Evolutionary conservation across 2,329 filamentous ascomycete genomes (phyloP).

Genomic region (Penicillium sp.): DNA sequence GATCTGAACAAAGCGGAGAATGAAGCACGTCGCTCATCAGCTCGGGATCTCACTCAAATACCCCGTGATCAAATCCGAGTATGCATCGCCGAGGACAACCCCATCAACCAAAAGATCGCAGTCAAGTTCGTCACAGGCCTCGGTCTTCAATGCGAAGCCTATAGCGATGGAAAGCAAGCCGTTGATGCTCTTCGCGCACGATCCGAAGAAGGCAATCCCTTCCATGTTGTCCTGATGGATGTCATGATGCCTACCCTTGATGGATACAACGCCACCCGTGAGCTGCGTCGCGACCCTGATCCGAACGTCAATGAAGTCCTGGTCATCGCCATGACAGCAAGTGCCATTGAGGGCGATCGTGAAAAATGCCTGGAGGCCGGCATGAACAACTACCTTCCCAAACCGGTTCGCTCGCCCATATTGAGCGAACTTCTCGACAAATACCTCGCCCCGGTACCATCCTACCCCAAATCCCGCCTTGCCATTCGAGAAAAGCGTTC

Average conservation of each 20-base stretch:
- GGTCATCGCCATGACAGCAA: conserved; percentile 98
- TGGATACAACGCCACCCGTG: conserved; percentile 85
- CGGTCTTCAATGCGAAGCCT: conserved; percentile 84
- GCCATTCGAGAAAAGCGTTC: conserved; percentile 32
- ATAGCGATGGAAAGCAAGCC: conserved; percentile 84
- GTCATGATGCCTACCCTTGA: conserved; percentile 95
- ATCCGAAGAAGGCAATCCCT: conserved; percentile 71
- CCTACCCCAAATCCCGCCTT: conserved; percentile 35
- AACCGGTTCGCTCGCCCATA: conserved; percentile 87
- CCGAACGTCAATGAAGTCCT: conserved; percentile 77
- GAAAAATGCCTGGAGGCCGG: conserved; percentile 95
- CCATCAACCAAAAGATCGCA: conserved; percentile 91
- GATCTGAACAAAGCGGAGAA: conserved; percentile 44
- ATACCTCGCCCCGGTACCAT: conserved; percentile 59
- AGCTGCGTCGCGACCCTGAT: conserved; percentile 74
- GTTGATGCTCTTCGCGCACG: conserved; percentile 80
- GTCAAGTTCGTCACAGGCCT: conserved; percentile 86
- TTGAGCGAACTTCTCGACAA: conserved; percentile 79
- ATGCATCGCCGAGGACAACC: conserved; percentile 93
- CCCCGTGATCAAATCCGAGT: conserved; percentile 78
- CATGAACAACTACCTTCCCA: conserved; percentile 97
- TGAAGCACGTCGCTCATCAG: conserved; percentile 46
- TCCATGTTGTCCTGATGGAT: conserved; percentile 92
- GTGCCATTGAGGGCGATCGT: conserved; percentile 88
- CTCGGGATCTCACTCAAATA: conserved; percentile 70